Percentiles rank a stretch among this genome's conserved stretches.
These are phyloP conservation scores for Colletotrichum tofieldiae DNA, from an alignment of 2,329 filamentous ascomycete species.

Conservation along the genomic window DNA sequence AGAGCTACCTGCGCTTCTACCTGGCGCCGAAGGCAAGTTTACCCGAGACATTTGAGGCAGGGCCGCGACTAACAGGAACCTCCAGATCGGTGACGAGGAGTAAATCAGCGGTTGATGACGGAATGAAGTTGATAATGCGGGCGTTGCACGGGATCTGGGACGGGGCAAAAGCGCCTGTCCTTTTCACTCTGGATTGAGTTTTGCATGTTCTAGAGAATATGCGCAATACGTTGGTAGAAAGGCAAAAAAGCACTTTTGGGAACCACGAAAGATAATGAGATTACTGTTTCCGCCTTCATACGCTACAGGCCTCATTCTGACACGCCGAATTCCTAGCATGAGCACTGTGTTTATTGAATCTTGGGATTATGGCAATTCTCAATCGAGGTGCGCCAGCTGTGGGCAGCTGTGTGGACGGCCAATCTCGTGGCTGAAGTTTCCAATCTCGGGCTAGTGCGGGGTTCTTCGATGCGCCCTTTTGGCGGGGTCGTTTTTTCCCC, in stretches of 20 bases:
- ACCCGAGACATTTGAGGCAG: background rate
- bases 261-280: slow-evolving; percentile 41
- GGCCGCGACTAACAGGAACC: slow-evolving; percentile 18
- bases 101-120: slow-evolving; percentile 45
- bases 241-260: slow-evolving; percentile 39
- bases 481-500: slow-evolving; percentile 35
- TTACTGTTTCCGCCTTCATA: slow-evolving; percentile 34
- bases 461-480: slow-evolving; percentile 37
- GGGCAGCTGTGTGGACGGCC: background rate
- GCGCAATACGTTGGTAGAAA: slow-evolving; percentile 31
- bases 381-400: slow-evolving; percentile 28
- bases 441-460: slow-evolving; percentile 38
- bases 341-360: background rate
- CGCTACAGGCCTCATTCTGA: background rate
- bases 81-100: slow-evolving; percentile 59
- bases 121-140: slow-evolving; percentile 36
- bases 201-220: slow-evolving; percentile 40
- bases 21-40: slow-evolving; percentile 91
- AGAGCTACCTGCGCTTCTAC: slow-evolving; percentile 96
- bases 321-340: background rate
- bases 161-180: slow-evolving; percentile 26
- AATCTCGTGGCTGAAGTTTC: background rate
- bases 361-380: background rate
- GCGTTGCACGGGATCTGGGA: slow-evolving; percentile 42
- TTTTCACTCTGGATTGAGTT: slow-evolving; percentile 42